A percentile compares a stretch with the other conserved stretches of the same genome.
Evolutionary conservation across 768 basidiomycete species (phyloP).

Genomic region (Zangia roseola): DNA sequence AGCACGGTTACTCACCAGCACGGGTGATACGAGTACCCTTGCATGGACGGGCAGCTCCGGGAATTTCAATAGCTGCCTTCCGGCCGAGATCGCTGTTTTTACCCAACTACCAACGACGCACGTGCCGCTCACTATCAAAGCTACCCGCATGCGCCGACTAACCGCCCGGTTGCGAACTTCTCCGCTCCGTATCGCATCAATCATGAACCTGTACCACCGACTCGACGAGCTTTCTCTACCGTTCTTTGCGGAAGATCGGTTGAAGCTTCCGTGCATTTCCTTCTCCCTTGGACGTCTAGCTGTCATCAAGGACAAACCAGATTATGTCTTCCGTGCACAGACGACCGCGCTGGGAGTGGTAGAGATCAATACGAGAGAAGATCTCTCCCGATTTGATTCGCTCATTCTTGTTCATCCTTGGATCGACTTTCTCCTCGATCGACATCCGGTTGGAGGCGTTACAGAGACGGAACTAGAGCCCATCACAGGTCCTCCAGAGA

Average conservation of each 20-base stretch:
- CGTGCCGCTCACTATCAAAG: not conserved
- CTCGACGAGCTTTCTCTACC: not conserved
- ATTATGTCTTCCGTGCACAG: not conserved
- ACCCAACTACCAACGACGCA: not conserved
- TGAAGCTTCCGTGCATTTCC: not conserved
- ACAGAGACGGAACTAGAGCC: too few relatives aligned
- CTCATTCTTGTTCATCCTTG: slow-evolving; percentile 3
- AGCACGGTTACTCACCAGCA: not conserved
- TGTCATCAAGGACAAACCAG: too few relatives aligned
- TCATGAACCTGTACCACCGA: not conserved
- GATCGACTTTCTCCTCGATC: slow-evolving; percentile 2
- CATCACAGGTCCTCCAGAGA: too few relatives aligned
- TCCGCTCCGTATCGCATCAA: not conserved
- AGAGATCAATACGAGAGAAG: slow-evolving; percentile 1
- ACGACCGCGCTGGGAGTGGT: not conserved
- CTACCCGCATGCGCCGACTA: not conserved
- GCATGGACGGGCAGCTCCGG: too few relatives aligned
- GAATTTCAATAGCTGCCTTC: slow-evolving; percentile 3
- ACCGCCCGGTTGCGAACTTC: not conserved
- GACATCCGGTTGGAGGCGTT: too few relatives aligned
- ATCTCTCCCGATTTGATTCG: not conserved
- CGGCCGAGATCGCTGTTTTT: not conserved
- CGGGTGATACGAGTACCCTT: not conserved
- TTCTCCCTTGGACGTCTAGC: not conserved
- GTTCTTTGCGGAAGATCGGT: not conserved